Evolutionary conservation across 306 rosid genomes (phyloP), one percentile per base, ranked within the genome.

Genomic region (Quercus agrifolia): DNA sequence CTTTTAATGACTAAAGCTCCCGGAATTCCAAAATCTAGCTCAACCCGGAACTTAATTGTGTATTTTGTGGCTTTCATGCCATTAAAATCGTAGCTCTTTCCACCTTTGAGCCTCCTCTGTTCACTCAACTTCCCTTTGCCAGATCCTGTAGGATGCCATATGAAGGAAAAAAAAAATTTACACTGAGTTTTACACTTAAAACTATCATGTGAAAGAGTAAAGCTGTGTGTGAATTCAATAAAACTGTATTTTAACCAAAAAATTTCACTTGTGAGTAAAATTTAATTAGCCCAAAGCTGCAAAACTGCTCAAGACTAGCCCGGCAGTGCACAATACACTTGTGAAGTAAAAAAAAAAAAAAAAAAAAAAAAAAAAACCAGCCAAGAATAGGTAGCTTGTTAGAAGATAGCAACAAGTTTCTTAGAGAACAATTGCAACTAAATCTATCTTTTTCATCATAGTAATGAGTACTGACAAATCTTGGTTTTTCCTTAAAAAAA

Each of bases 21-120:
- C 73, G 97, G 97, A 74, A 64, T 89, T 79, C 93, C 97, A 75
- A 89, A 90, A 19, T 85, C 31, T 3, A 74, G 72, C 18, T 82
- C 89, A 23, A 87, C 88, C 2, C 75, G 82, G 30, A 90, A 69
- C 77, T 83, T 81, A n/a, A 87, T 78, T 79, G 74, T 83, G 59
- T 87, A 92, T 56, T 71, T 77, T 23, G 49, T 77, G 70, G 77
- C 87, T 81, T 74, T 85, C 77, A 74, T 56, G 56, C 88, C 89
- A 44, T 77, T 44, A 21, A 66, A 68, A 77, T 67, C 76, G 51
- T 66, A 67, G 71, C 80, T 81, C 62, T 69, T 85, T 68, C 82
- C 80, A 20, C 70, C 5, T 64, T 80, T 85, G 18, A 92, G 81
- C 82, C 77, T 46, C 38, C 78, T 85, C 72, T 71, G 56, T 19